Evolutionary conservation across 106 monocot species (phyloP), one percentile per base, ranked within the genome.

Genomic region (Acorus gramineus): DNA sequence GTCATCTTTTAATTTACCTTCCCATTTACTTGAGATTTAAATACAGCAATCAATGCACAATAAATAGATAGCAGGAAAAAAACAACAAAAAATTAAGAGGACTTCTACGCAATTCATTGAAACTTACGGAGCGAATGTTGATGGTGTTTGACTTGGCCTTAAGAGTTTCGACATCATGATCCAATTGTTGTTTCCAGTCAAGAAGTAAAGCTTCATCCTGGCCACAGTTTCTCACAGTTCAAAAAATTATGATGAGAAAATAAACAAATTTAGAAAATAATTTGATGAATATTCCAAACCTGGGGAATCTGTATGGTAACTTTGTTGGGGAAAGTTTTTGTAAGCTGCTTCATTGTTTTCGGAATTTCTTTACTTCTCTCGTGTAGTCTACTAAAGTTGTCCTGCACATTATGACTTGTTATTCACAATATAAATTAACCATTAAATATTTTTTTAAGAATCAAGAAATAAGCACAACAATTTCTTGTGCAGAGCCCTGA

Each of bases 151-250:
- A 81, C 81, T 95, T 90, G 44, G 84, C 82, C 70, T 95, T 95
- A 67, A 95, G 86, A 62, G 90, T 84, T 82, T 86, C 90, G 49
- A 90, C 80, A 84, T 95, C 94, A 55, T 78, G 86, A 63, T 95
- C 90, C 65, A 95, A 69, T 51, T 78, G 94, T 59, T 85, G 84
- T 44, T 90, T 90, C 94, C 86, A 95, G 62, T 87, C 82, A 53
- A 74, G 50, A 64, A 95, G 84, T 66, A 73, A 74, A 47, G 69
- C 62, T 60, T 90, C 94, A 65, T 95, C 94, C 90, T 95, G 71
- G 52, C 28, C 28, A 28, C 28, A 28, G 28, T 28, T 28, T 28
- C 28, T 28, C 8, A 70, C 48, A 73, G 28, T 28, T 28, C 28
- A 28, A 28, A 28, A 28, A 28, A 28, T 28, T 28, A 28, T 28